Percentiles rank a stretch among this genome's conserved stretches.
These are phyloP conservation scores for Tetrapisispora nanseiensis DNA, from an alignment of 805 yeast species.

Conservation along the genomic window DNA sequence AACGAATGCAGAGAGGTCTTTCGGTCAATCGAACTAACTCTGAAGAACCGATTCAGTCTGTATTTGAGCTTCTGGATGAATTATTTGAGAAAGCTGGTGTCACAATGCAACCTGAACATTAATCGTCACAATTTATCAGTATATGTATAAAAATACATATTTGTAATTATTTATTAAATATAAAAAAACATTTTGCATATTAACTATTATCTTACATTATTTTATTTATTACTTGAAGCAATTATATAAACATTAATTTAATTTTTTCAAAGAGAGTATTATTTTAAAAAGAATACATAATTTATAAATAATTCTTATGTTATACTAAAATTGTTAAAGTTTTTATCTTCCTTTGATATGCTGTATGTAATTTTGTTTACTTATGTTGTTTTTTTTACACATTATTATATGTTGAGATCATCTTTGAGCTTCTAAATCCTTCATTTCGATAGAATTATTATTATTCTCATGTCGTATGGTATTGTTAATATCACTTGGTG, in stretches of 20 bases:
- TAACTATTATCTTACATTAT: no score
- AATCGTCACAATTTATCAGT: background rate
- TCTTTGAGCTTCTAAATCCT: constrained; percentile 12
- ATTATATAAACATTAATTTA: no score
- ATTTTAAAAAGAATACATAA: no score
- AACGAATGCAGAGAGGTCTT: constrained; percentile 20
- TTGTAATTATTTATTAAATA: background rate
- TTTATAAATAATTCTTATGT: no score
- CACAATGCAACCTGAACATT: background rate
- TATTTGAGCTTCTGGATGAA: constrained; percentile 24
- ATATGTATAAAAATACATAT: background rate
- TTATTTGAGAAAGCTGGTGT: constrained; percentile 7
- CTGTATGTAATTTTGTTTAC: background rate
- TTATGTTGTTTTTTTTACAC: background rate
- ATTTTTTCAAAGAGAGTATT: no score
- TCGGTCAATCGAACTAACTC: constrained; percentile 6
- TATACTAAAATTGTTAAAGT: no score
- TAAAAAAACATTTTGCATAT: background rate
- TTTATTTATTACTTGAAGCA: no score
- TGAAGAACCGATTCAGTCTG: constrained; percentile 10
- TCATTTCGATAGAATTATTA: constrained; percentile 7
- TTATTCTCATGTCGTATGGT: background rate
- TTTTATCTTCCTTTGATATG: no score
- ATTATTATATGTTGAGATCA: background rate
- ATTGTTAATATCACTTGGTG: constrained; percentile 9